A percentile compares a stretch with the other conserved stretches of the same genome.
Conservation (phyloP, 352 stramenopile genomes). For the Globisporangium orthogonon region DNA sequence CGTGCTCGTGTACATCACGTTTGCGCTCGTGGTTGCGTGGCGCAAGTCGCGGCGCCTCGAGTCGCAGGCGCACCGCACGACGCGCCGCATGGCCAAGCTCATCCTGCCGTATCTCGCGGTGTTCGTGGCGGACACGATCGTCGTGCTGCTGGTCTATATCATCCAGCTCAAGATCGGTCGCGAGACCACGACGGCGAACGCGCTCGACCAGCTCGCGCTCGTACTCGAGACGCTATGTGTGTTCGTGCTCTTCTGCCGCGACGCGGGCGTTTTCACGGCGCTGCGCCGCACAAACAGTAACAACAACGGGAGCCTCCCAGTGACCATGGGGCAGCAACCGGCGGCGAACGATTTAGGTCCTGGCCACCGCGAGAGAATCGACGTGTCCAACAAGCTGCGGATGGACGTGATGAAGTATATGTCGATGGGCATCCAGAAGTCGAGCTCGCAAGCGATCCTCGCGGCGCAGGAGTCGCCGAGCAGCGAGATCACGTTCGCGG, state of each 20-base stretch:
- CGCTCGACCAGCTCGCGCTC: constrained; percentile 64
- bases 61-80: constrained; percentile 69
- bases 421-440: constrained; percentile 76
- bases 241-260: constrained; percentile 71
- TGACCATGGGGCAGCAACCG: constrained; percentile 19
- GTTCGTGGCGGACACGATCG: constrained; percentile 42
- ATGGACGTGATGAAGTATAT: constrained; percentile 87
- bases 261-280: constrained; percentile 55
- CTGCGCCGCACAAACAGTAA: constrained; percentile 13
- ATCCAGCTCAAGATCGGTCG: constrained; percentile 24
- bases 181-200: constrained; percentile 41
- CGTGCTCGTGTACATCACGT: constrained; percentile 60
- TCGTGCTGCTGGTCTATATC: constrained; percentile 51
- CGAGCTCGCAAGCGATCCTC: constrained; percentile 45
- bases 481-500: constrained; percentile 38
- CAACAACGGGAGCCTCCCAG: constrained; percentile 8
- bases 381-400: constrained; percentile 75
- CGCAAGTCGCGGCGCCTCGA: constrained; percentile 66
- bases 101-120: constrained; percentile 75
- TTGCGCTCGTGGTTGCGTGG: constrained; percentile 56
- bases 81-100: constrained; percentile 74
- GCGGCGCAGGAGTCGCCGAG: constrained; percentile 18
- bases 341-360: constrained; percentile 2
- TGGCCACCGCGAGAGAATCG: constrained; percentile 28
- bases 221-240: constrained; percentile 61